Evolutionary conservation across 1,284 basidiomycete genomes (phyloP).

Genomic region (Nidula niveotomentosa): DNA sequence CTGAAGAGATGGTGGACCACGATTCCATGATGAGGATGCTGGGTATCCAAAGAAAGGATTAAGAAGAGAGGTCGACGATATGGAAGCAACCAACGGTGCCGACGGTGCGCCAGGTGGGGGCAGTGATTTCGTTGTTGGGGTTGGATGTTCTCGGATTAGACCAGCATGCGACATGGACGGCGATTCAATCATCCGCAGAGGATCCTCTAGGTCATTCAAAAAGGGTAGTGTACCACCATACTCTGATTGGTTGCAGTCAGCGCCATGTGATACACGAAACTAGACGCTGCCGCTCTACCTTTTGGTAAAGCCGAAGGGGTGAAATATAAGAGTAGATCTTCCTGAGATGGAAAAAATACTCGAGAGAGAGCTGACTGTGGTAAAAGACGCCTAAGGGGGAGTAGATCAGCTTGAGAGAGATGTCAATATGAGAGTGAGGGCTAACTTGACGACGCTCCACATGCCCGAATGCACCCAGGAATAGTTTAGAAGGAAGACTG

Average conservation of each 20-base stretch:
- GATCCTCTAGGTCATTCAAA: constrained; percentile 45
- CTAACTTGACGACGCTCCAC: constrained; percentile 75
- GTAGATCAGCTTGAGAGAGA: constrained; percentile 11
- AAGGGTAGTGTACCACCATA: constrained; percentile 57
- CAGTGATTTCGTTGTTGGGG: constrained; percentile 5
- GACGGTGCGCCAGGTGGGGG: neutral
- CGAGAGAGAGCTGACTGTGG: constrained; percentile 69
- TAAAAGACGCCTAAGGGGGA: constrained; percentile 54
- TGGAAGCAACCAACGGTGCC: constrained; percentile 12
- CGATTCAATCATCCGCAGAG: constrained; percentile 31
- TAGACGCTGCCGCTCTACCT: constrained; percentile 36
- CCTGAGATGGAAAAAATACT: constrained; percentile 69
- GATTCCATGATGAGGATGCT: constrained; percentile 25
- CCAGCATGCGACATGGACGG: constrained; percentile 10
- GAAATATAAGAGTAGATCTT: constrained; percentile 63
- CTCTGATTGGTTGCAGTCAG: constrained; percentile 34
- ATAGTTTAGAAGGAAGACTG: constrained; percentile 80
- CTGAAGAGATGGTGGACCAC: constrained; percentile 40
- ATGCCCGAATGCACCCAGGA: constrained; percentile 80
- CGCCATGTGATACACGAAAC: neutral
- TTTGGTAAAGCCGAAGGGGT: constrained; percentile 51
- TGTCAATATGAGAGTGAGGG: constrained; percentile 9
- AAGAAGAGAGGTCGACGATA: constrained; percentile 54
- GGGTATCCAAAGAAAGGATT: constrained; percentile 92
- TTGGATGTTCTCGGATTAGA: constrained; percentile 6